Base-by-base conservation (phyloP, 148 eudicot species). In the Hydrangea macrophylla region DNA sequence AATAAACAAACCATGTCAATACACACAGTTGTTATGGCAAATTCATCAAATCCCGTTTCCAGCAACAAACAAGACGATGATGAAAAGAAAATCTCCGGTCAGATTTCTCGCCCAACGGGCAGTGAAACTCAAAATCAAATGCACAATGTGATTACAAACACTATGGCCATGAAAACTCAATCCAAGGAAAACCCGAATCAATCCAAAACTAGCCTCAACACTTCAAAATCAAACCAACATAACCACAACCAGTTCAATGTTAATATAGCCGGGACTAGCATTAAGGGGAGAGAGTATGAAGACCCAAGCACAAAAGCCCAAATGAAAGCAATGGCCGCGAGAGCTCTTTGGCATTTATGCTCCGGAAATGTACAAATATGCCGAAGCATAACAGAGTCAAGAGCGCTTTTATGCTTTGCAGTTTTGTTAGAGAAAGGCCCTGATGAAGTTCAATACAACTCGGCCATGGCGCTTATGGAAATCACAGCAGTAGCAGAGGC, bases 321-420 rank as follows among this genome's bases (percentile, higher is more conserved):
- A 30, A 68, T 68, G 71, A 68, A 68, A 50, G 71, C 71, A 11
- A 68, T 68, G 71, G 62, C 71, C 3, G 71, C 71, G 0, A 44
- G 63, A 68, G 71, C 71, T 5, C 28, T 68, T 0, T 40, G 54
- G 62, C 40, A 15, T 12, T 63, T 68, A 0, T 68, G 71, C 33
- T 0, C n/a, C 1, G 55, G 53, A 9, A 68, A 68, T 27, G 50
- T 58, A 3, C 0, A 54, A 1, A 68, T 68, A 26, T 68, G 71
- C 44, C 26, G 20, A 26, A 68, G 63, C 71, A 58, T 68, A 36
- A 68, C 71, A 20, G 71, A 68, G 57, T 68, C 71, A 0, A 39
- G 71, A 39, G 71, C 71, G 1, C 71, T 68, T 42, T 17, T 68
- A 6, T 68, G 71, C 26, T 68, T 68, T 17, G 35, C 71, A 0